These are phyloP conservation scores for Ustilago curta DNA, from an alignment of 1,284 basidiomycete species.

Conservation along the genomic window DNA sequence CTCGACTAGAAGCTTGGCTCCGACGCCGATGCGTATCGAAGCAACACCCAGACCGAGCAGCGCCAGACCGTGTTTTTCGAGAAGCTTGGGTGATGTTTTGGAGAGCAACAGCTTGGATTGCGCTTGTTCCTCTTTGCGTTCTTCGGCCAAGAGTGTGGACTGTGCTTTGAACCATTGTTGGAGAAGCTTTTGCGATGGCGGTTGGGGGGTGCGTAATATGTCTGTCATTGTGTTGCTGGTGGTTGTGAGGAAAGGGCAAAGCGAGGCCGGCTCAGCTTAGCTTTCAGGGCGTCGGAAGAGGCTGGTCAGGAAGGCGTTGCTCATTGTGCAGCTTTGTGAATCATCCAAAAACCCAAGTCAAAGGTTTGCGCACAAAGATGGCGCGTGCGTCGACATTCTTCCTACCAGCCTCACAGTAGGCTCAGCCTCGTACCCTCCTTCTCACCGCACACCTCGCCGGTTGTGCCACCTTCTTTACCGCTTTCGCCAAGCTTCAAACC, in stretches of 20 bases:
- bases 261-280: constrained; percentile 15
- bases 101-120: constrained; percentile 83
- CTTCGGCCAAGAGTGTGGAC: constrained; percentile 76
- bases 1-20: constrained; percentile 91
- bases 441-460: too few species aligned
- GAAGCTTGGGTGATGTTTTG: constrained; percentile 83
- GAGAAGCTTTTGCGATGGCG: constrained; percentile 42
- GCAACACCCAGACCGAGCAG: constrained; percentile 80
- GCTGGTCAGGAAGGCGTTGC: neutral
- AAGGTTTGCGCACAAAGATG: neutral
- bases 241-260: neutral
- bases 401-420: neutral
- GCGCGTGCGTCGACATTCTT: constrained; percentile 13
- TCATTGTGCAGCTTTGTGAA: constrained; percentile 5
- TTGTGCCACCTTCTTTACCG: too few species aligned
- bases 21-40: constrained; percentile 81
- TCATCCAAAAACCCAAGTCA: constrained; percentile 1
- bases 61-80: constrained; percentile 88
- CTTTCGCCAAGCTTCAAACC: neutral
- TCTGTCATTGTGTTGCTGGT: constrained; percentile 3
- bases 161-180: constrained; percentile 80
- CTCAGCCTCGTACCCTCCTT: too few species aligned
- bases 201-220: constrained; percentile 34
- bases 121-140: constrained; percentile 85
- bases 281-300: neutral